Conservation (phyloP, 140 eudicot genomes). For the Oenanthe javanica region DNA sequence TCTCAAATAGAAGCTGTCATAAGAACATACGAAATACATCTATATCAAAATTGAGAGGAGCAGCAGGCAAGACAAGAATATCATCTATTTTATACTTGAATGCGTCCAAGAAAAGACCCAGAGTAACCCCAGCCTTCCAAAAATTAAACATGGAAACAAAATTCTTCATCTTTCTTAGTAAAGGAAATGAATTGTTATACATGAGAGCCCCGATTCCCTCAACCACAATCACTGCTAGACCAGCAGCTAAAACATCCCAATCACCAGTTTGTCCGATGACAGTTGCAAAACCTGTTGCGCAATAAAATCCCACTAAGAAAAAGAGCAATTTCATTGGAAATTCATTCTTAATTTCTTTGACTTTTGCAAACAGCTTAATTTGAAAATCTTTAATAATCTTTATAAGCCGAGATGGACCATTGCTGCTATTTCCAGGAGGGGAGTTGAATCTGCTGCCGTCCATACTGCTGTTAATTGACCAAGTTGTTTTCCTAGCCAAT, state of each 20-base stretch:
- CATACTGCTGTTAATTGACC: conserved; percentile 12
- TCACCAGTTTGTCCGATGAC: conserved; percentile 21
- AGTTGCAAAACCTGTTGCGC: conserved; percentile 19
- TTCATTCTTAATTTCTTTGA: conserved; percentile 6
- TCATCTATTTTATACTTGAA: conserved; percentile 17
- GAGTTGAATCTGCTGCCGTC: conserved; percentile 2
- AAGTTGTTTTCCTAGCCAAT: conserved; percentile 5
- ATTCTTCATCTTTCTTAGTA: conserved; percentile 14
- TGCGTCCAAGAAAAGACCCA: conserved; percentile 22
- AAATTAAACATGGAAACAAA: conserved; percentile 16
- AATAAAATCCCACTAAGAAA: conserved; percentile 19
- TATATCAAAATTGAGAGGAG: conserved; percentile 9
- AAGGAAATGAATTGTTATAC: conserved; percentile 19
- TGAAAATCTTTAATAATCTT: conserved; percentile 15
- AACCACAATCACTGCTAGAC: conserved; percentile 17
- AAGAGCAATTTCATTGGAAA: conserved; percentile 15
- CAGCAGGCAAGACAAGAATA: conserved; percentile 9
- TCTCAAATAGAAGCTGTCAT: not conserved
- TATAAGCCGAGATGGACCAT: conserved; percentile 14
- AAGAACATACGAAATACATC: conserved; percentile 11
- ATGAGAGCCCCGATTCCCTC: conserved; percentile 22
- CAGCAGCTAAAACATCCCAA: conserved; percentile 20
- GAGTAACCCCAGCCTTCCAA: conserved; percentile 19
- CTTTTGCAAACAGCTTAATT: conserved; percentile 1
- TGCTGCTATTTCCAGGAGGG: conserved; percentile 13